Conservation (phyloP, 2,329 filamentous ascomycete genomes). For the Tolypocladium inflatum region DNA sequence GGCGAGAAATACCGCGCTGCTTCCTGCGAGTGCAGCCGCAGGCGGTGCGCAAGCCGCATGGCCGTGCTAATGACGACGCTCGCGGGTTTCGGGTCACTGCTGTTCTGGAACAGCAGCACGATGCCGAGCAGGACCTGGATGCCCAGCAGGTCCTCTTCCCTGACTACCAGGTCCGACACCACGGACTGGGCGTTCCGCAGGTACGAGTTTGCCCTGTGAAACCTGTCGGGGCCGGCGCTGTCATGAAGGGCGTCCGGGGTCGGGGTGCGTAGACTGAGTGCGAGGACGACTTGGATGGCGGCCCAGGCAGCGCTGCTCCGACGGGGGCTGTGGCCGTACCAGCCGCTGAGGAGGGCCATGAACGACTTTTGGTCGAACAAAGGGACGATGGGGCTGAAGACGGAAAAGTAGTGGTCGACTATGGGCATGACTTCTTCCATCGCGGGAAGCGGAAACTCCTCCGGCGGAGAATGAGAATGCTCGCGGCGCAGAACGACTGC, state of each 20-base stretch:
- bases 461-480: constrained; percentile 5
- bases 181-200: constrained; percentile 27
- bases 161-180: constrained; percentile 26
- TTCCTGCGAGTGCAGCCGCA: constrained; percentile 23
- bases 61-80: constrained; percentile 28
- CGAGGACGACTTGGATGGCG: constrained; percentile 28
- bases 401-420: constrained; percentile 26
- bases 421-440: constrained; percentile 23
- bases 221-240: constrained; percentile 6
- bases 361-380: constrained; percentile 27
- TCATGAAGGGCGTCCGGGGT: constrained; percentile 1
- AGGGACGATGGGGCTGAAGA: constrained; percentile 25
- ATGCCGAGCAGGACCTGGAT: constrained; percentile 29
- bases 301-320: constrained; percentile 22
- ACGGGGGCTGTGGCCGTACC: constrained; percentile 16
- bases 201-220: constrained; percentile 16
- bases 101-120: constrained; percentile 26
- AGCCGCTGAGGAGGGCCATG: constrained; percentile 23
- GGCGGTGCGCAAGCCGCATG: constrained; percentile 24
- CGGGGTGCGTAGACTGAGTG: constrained; percentile 22
- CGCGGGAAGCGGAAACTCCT: constrained; percentile 17
- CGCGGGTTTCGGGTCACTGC: constrained; percentile 24
- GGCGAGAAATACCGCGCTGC: constrained; percentile 12
- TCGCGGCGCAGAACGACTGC: constrained; percentile 3
- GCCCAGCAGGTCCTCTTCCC: constrained; percentile 26